Percentiles rank a stretch among this genome's conserved stretches.
phyloP scores from a whole-genome alignment of 2,329 filamentous ascomycete species.

The Talaromyces piceae region DNA sequence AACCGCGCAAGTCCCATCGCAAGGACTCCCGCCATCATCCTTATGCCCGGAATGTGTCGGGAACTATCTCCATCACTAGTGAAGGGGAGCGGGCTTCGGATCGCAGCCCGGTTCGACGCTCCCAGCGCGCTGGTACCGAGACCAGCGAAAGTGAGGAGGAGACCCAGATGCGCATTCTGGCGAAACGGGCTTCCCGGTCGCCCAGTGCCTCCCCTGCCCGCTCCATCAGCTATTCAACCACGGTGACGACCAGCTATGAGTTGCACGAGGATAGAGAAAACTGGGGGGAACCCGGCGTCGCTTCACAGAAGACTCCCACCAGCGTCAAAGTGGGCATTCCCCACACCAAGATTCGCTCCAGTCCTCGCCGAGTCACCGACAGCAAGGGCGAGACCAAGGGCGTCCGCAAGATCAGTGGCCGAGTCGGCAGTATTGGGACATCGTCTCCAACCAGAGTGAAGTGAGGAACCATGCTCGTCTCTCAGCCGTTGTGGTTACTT shows the following conservation, averaged over 20 bases:
- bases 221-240: conserved; percentile 67
- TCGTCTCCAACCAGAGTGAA: conserved; percentile 25
- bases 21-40: conserved; percentile 67
- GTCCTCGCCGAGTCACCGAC: conserved; percentile 39
- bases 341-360: conserved; percentile 57
- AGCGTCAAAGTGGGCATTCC: conserved; percentile 42
- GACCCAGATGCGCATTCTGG: conserved; percentile 66
- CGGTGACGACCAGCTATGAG: conserved; percentile 57
- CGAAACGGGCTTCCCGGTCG: conserved; percentile 58
- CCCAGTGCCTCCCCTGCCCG: conserved; percentile 57
- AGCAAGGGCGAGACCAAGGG: conserved; percentile 32
- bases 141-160: conserved; percentile 72
- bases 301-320: conserved; percentile 47
- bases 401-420: conserved; percentile 41
- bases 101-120: conserved; percentile 38
- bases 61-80: conserved; percentile 31
- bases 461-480: conserved; percentile 9
- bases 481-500: background rate
- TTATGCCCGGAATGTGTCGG: conserved; percentile 54
- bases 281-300: conserved; percentile 36
- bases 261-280: conserved; percentile 62
- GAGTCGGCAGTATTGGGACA: conserved; percentile 35
- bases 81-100: conserved; percentile 22
- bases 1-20: conserved; percentile 81
- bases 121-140: conserved; percentile 53